A percentile compares a stretch with the other conserved stretches of the same genome.
phyloP scores from a whole-genome alignment of 257 asterid species.

The Petunia axillaris region DNA sequence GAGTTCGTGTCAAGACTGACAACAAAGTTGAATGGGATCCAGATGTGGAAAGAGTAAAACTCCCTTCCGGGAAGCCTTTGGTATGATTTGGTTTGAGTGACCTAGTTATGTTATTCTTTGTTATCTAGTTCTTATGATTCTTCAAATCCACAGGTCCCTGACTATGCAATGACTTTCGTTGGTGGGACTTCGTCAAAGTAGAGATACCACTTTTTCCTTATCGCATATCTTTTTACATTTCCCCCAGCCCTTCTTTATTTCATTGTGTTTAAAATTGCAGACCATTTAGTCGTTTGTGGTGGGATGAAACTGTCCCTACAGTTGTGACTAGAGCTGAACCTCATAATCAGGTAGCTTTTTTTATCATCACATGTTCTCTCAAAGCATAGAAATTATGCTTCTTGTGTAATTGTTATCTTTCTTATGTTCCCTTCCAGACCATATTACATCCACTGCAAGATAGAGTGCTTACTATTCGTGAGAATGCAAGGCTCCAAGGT shows the following conservation, averaged over 20 bases:
- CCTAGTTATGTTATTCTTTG: background rate
- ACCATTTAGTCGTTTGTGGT: conserved; percentile 49
- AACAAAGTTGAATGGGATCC: conserved; percentile 33
- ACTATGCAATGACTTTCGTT: conserved; percentile 41
- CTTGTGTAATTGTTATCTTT: background rate
- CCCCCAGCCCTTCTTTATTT: background rate
- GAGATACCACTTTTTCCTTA: background rate
- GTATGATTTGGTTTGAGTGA: conserved; percentile 28
- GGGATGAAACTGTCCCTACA: conserved; percentile 48
- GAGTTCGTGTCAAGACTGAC: conserved; percentile 34
- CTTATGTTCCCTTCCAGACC: conserved; percentile 28
- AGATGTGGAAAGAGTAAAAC: conserved; percentile 28
- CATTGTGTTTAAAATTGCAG: conserved; percentile 25
- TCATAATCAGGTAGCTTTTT: conserved; percentile 45
- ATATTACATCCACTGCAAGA: conserved; percentile 44
- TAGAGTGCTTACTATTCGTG: conserved; percentile 48
- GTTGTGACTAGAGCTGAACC: conserved; percentile 52
- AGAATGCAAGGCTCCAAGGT: conserved; percentile 52
- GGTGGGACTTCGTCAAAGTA: conserved; percentile 48
- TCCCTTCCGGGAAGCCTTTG: conserved; percentile 43
- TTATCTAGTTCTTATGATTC: conserved; percentile 10
- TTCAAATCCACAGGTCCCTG: conserved; percentile 42
- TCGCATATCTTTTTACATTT: background rate
- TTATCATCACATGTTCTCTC: background rate
- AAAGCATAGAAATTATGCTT: no score